Percentiles rank a stretch among this genome's conserved stretches.
phyloP scores from a whole-genome alignment of 768 basidiomycete genomes.

The Agrocybe chaxingu region DNA sequence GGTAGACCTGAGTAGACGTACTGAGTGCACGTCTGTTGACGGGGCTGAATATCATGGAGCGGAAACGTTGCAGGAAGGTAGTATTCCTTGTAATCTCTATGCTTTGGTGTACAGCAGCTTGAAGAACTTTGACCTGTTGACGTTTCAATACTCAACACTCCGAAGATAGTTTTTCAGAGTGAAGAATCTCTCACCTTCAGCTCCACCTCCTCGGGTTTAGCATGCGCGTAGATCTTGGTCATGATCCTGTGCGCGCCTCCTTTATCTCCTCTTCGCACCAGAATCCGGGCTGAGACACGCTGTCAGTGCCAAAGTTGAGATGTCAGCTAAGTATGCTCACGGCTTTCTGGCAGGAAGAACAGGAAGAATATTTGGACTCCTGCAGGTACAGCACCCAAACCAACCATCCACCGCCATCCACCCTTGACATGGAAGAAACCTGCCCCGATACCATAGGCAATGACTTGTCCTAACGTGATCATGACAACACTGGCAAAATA shows the following conservation, averaged over 20 bases:
- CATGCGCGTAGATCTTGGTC: slow-evolving; percentile 64
- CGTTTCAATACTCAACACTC: not conserved
- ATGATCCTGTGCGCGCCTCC: slow-evolving; percentile 53
- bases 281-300: slow-evolving; percentile 43
- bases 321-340: slow-evolving; percentile 33
- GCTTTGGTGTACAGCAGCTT: slow-evolving; percentile 56
- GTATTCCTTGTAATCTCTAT: slow-evolving; percentile 61
- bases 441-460: slow-evolving; percentile 73
- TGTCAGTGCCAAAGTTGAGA: not conserved
- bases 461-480: slow-evolving; percentile 79
- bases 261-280: slow-evolving; percentile 53
- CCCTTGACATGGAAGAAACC: slow-evolving; percentile 53
- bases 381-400: slow-evolving; percentile 68
- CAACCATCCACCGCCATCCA: slow-evolving; percentile 88
- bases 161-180: not conserved
- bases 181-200: slow-evolving; percentile 43
- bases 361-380: slow-evolving; percentile 58
- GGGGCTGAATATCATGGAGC: slow-evolving; percentile 51
- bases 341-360: slow-evolving; percentile 74
- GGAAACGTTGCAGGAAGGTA: slow-evolving; percentile 53
- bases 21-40: slow-evolving; percentile 69
- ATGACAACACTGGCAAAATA: slow-evolving; percentile 52
- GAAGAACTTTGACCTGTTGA: slow-evolving; percentile 54
- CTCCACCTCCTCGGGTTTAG: slow-evolving; percentile 61
- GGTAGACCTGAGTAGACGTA: slow-evolving; percentile 26